phyloP scores from a whole-genome alignment of 2,329 filamentous ascomycete species.

The Sclerotinia subarctica region DNA sequence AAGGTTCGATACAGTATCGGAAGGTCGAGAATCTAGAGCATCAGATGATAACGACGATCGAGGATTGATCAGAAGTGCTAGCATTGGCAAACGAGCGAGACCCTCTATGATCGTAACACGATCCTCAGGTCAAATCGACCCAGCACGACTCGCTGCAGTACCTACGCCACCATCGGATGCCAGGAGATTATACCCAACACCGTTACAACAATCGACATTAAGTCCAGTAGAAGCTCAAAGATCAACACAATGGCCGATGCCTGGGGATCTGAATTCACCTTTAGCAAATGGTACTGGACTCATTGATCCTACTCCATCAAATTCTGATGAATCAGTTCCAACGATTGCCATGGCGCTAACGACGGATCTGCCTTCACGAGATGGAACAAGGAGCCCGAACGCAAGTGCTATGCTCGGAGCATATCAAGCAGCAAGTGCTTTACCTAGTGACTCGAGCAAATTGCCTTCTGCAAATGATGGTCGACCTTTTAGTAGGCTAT shows the following conservation, averaged over 20 bases:
- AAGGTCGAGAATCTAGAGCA: conserved; percentile 33
- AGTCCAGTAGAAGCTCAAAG: conserved; percentile 34
- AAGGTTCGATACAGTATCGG: conserved; percentile 30
- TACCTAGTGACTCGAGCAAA: conserved; percentile 17
- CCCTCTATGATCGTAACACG: conserved; percentile 53
- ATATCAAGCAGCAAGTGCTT: conserved; percentile 45
- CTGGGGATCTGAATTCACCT: conserved; percentile 30
- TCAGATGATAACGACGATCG: conserved; percentile 46
- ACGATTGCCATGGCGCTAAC: conserved; percentile 26
- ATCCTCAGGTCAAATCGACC: conserved; percentile 30
- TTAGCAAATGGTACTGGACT: conserved; percentile 34
- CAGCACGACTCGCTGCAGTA: background rate
- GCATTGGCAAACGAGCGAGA: conserved; percentile 58
- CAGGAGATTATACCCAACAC: conserved; percentile 29
- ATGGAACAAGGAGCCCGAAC: conserved; percentile 32
- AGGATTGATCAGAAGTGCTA: conserved; percentile 58
- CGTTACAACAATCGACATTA: conserved; percentile 43
- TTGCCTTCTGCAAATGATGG: conserved; percentile 9
- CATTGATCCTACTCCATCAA: conserved; percentile 32
- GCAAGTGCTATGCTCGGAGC: conserved; percentile 50
- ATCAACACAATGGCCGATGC: conserved; percentile 30
- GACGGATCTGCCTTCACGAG: conserved; percentile 22
- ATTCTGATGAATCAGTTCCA: conserved; percentile 31
- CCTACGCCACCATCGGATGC: background rate
- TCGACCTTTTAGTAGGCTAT: conserved; percentile 44